Conservation (phyloP, 345 rosid species). For the Pistacia integerrima region DNA sequence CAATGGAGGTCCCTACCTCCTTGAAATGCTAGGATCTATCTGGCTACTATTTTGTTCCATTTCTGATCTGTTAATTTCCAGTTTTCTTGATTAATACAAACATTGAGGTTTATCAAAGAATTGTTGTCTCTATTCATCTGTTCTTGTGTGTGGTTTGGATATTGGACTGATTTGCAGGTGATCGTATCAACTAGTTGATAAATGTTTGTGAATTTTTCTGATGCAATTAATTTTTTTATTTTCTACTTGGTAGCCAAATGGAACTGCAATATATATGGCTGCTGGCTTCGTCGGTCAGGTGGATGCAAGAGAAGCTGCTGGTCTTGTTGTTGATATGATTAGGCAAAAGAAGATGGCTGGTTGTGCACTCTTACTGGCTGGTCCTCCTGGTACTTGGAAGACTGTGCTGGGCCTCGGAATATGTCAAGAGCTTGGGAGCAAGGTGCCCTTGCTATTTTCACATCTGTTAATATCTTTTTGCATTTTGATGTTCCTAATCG, state of each 20-base stretch:
- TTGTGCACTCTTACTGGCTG: conserved; percentile 88
- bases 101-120: no score
- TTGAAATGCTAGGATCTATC: no score
- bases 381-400: conserved; percentile 99
- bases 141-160: no score
- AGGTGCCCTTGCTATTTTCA: conserved; percentile 43
- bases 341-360: conserved; percentile 99
- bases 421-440: conserved; percentile 95
- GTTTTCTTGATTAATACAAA: no score
- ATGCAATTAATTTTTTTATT: background rate
- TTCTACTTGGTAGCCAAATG: conserved; percentile 50
- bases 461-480: background rate
- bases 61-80: no score
- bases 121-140: no score
- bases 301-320: conserved; percentile 96
- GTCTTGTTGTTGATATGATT: conserved; percentile 97
- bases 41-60: no score
- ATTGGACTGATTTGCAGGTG: no score
- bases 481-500: background rate
- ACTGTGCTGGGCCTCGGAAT: conserved; percentile 95
- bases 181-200: no score
- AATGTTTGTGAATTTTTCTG: background rate
- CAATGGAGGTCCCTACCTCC: no score
- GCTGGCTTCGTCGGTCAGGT: conserved; percentile 96
- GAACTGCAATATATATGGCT: conserved; percentile 71